Percentiles rank a stretch among this genome's conserved stretches.
Conservation (phyloP, 1,284 basidiomycete genomes). For the Trichosporon ovoides region DNA sequence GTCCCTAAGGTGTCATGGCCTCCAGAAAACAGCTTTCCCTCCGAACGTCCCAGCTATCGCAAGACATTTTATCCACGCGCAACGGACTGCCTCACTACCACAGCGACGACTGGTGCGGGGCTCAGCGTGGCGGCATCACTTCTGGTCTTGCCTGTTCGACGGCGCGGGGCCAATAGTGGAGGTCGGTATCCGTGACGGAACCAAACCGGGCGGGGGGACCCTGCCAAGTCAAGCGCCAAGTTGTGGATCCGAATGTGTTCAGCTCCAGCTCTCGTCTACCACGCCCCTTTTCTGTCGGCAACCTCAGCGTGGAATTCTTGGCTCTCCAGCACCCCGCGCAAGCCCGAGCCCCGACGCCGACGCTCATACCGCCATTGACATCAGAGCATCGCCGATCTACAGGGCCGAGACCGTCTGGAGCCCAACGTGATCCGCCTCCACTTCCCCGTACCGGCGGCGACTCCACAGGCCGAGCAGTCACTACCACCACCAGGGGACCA, state of each 20-base stretch:
- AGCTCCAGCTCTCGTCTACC: background rate
- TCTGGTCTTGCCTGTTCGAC: no score
- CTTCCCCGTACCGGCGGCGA: background rate
- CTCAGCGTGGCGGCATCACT: no score
- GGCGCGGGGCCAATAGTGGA: background rate
- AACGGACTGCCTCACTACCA: no score
- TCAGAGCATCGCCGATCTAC: background rate
- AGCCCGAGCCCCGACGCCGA: background rate
- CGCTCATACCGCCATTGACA: background rate
- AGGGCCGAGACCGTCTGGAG: background rate
- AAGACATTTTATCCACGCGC: no score
- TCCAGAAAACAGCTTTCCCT: no score
- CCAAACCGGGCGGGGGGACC: background rate
- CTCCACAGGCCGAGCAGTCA: background rate
- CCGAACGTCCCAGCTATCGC: no score
- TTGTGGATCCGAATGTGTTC: background rate
- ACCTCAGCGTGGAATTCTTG: background rate
- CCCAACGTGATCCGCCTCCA: background rate
- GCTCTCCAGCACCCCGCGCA: background rate
- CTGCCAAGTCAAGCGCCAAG: constrained; percentile 4
- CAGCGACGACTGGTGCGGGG: no score
- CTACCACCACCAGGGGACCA: background rate
- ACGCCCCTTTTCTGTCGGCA: background rate
- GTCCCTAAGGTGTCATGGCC: no score
- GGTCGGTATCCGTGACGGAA: background rate